Conservation (phyloP, 2,329 filamentous ascomycete species). For the Paecilomyces dactylethromorphus region DNA sequence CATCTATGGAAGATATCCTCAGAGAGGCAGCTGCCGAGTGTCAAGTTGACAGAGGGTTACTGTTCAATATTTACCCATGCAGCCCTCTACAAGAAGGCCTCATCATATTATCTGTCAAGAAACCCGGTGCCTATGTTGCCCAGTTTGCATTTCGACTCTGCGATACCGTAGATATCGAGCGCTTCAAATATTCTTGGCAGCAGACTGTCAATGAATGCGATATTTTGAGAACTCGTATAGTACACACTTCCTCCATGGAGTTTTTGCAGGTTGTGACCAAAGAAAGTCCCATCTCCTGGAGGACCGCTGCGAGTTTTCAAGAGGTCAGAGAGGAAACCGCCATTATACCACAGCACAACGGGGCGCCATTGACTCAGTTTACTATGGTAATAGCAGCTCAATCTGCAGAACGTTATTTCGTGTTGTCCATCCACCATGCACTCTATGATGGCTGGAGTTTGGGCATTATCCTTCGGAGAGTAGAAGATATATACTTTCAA, state of each 20-base stretch:
- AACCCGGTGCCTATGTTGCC: slow-evolving; percentile 43
- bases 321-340: slow-evolving; percentile 16
- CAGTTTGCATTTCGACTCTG: slow-evolving; percentile 38
- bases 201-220: slow-evolving; percentile 37
- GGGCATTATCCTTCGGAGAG: slow-evolving; percentile 28
- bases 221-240: slow-evolving; percentile 44
- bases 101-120: slow-evolving; percentile 43
- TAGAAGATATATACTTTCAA: slow-evolving; percentile 28
- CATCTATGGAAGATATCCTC: slow-evolving; percentile 14
- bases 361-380: slow-evolving; percentile 27
- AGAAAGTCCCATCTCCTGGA: slow-evolving; percentile 28
- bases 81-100: slow-evolving; percentile 40
- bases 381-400: slow-evolving; percentile 23
- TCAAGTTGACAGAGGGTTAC: slow-evolving; percentile 16
- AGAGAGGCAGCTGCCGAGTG: slow-evolving; percentile 25
- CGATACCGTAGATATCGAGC: slow-evolving; percentile 29
- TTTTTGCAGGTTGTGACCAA: slow-evolving; percentile 37
- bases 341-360: slow-evolving; percentile 26
- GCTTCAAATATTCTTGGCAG: slow-evolving; percentile 44
- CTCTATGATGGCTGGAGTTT: slow-evolving; percentile 47
- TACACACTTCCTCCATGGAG: slow-evolving; percentile 29
- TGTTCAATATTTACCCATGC: slow-evolving; percentile 38
- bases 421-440: slow-evolving; percentile 47
- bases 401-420: slow-evolving; percentile 30
- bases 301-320: slow-evolving; percentile 18